Evolutionary conservation across 2,329 filamentous ascomycete genomes (phyloP), one percentile per base, ranked within the genome.

Genomic region (Alternaria postmessia): DNA sequence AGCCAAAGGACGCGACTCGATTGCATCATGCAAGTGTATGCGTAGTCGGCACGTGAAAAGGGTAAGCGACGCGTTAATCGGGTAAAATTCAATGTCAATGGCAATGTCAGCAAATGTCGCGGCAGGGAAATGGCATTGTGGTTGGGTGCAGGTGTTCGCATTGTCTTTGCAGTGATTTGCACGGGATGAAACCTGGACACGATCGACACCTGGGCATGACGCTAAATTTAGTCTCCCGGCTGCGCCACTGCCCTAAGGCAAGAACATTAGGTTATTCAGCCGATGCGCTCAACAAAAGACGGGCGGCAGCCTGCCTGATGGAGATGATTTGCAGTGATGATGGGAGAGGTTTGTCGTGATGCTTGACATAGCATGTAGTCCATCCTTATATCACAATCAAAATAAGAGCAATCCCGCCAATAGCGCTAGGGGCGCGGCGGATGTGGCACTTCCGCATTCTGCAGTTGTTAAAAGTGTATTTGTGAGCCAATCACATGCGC

Each of bases 161-260:
- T 58, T 38, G 36, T 47, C n/a, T 12, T 26, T n/a, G 38, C 44
- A 11, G 51, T 30, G 43, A 42, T 41, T 47, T 9, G 28, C 36
- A 54, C 53, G 51, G 42, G 41, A 53, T 63, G 62, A 51, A 62
- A 64, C 51, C 51, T 56, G 52, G 44, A 42, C 18, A 5, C 6
- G 20, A 59, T 59, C 44, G 44, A n/a, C 57, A 48, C 11, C 18
- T 54, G 48, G 57, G 41, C 39, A 26, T 20, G 36, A 36, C 43
- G 48, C 59, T 57, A 59, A 56, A 62, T 51, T 57, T 64, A 62
- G 59, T 55, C 12, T 52, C 18, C 43, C 22, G 41, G 54, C 62
- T 64, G 62, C 62, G 59, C 62, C 62, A 64, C 62, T 43, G 51
- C 44, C 32, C 54, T 41, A 52, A 53, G 36, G 28, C 41, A 30